Conservation (phyloP, 192 early-diverging fungal species). For the Physocladia obscura region DNA sequence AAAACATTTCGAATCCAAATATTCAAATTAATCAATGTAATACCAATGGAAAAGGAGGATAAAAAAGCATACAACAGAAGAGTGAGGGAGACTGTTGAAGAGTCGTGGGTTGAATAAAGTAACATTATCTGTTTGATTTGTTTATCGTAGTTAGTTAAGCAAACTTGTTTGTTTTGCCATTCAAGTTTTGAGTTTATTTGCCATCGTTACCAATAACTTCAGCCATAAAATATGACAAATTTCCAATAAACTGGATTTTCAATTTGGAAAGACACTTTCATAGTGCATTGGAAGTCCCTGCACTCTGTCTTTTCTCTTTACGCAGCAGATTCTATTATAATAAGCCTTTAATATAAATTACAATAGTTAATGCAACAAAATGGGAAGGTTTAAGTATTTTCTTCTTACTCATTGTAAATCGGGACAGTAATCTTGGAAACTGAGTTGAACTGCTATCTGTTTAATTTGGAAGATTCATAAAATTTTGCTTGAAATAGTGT, state of each 20-base stretch:
- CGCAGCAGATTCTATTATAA: constrained; percentile 75
- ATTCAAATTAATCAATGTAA: neutral
- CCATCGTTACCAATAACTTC: constrained; percentile 88
- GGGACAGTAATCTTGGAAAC: constrained; percentile 94
- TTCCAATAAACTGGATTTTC: constrained; percentile 77
- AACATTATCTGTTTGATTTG: too few relatives aligned
- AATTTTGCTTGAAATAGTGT: too few relatives aligned
- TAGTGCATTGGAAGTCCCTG: constrained; percentile 75
- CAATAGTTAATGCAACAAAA: constrained; percentile 84
- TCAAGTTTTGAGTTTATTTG: constrained; percentile 10
- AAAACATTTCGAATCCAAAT: neutral
- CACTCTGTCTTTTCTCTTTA: too few relatives aligned
- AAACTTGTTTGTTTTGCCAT: neutral
- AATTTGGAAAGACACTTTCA: constrained; percentile 82
- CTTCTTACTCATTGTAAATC: constrained; percentile 73
- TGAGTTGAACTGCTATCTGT: too few relatives aligned
- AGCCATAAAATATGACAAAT: constrained; percentile 78
- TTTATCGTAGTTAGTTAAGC: too few relatives aligned
- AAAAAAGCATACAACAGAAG: constrained; percentile 88
- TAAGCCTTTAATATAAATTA: constrained; percentile 90
- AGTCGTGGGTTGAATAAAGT: constrained; percentile 72
- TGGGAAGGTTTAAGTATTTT: constrained; percentile 88
- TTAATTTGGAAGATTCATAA: too few relatives aligned
- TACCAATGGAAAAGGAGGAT: too few relatives aligned
- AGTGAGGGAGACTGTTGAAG: constrained; percentile 87